A percentile compares a stretch with the other conserved stretches of the same genome.
phyloP scores from a whole-genome alignment of 495 filamentous ascomycete genomes.

The Chaetomium fimeti region DNA sequence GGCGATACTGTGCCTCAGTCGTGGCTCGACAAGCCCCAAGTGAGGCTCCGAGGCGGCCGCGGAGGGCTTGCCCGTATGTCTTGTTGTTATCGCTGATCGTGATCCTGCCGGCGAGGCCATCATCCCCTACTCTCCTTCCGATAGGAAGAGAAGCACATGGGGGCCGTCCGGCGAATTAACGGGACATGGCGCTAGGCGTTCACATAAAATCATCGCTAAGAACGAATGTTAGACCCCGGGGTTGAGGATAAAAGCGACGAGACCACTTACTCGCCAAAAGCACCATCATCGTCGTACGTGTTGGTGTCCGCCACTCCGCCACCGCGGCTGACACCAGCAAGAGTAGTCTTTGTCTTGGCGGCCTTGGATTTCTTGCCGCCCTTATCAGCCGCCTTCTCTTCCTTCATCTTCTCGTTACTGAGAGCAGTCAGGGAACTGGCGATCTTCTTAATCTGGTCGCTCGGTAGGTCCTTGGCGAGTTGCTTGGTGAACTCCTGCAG shows the following conservation, averaged over 20 bases:
- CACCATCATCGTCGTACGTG: conserved; percentile 63
- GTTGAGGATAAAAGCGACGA: not conserved
- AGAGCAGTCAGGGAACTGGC: conserved; percentile 78
- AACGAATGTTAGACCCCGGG: conserved; percentile 23
- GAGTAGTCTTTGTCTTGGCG: conserved; percentile 84
- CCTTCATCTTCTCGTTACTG: conserved; percentile 97
- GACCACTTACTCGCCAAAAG: conserved; percentile 70
- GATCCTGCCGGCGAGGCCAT: not conserved
- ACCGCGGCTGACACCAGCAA: conserved; percentile 57
- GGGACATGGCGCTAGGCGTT: conserved; percentile 25
- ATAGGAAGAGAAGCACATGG: not conserved
- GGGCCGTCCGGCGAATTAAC: not conserved
- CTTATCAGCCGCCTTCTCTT: conserved; percentile 94
- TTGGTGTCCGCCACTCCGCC: conserved; percentile 71
- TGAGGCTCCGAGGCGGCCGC: not conserved
- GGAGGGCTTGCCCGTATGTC: not conserved
- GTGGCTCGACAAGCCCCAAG: not conserved
- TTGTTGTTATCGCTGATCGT: not conserved
- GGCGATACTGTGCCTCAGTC: not conserved
- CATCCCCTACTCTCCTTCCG: not conserved
- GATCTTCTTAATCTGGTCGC: conserved; percentile 93
- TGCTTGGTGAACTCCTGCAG: conserved; percentile 86
- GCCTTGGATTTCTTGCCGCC: conserved; percentile 95
- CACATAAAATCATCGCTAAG: conserved; percentile 55
- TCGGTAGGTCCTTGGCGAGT: conserved; percentile 81